Evolutionary conservation across 306 rosid species (phyloP), one percentile per base, ranked within the genome.

Genomic region (Gleditsia sinensis): DNA sequence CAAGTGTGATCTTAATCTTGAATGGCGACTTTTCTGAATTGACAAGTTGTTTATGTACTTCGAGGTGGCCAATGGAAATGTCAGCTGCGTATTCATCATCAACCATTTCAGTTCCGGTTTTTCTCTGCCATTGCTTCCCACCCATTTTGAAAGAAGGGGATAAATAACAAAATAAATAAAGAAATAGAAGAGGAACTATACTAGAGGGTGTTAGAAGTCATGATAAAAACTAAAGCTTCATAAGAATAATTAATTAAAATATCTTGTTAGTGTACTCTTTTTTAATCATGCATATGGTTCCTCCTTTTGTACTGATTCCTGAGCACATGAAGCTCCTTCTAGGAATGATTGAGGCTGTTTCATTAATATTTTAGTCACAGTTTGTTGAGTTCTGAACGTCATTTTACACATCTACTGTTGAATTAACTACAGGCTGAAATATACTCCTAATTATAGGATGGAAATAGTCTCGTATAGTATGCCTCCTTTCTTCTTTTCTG

Each of bases 391-490:
- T 71, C 40, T 60, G 37, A 57, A 40, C 27, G 21, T 58, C 17
- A 49, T 9, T 49, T 55, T 42, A 24, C 71, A 54, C 57, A 61
- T n/a, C 42, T 45, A 16, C 48, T 14, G 17, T 45, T 37, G 67
- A 21, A 28, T 14, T 27, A 39, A 53, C 21, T 11, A 39, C 72
- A 24, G 34, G 59, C 34, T 70, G 65, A 32, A 34, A 61, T 49
- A 63, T 71, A 56, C 71, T 42, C 55, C 53, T 57, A 68, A 46
- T 72, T 59, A 28, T 50, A 49, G 61, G 72, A 59, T 71, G 48
- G 58, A 37, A 32, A 33, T 57, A 21, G 3, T 61, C 24, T 36
- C 5, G 48, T 8, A 42, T 59, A 58, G 78, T 45, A 77, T 66
- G 42, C 39, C 1, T 33, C 6, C 9, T 72, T 36, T 56, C 13